These are phyloP conservation scores for Dimocarpus longan DNA, from an alignment of 345 rosid species.

Conservation along the genomic window DNA sequence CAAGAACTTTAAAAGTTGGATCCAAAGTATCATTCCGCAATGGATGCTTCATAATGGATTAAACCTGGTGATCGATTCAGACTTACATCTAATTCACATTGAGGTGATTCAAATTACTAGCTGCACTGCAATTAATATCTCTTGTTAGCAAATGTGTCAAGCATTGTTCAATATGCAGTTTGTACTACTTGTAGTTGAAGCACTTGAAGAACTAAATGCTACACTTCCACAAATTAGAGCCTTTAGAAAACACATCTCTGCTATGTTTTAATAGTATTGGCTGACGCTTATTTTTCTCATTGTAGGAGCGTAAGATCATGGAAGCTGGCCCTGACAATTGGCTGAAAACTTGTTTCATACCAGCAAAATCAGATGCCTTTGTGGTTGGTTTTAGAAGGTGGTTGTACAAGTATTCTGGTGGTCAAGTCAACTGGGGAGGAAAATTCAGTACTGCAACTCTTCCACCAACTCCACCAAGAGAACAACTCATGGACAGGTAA, in stretches of 20 bases:
- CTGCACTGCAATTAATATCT: too few relatives aligned
- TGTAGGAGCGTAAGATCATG: constrained; percentile 75
- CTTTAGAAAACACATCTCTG: not conserved
- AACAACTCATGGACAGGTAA: constrained; percentile 84
- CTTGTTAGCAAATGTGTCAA: too few relatives aligned
- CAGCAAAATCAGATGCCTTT: constrained; percentile 73
- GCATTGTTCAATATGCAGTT: too few relatives aligned
- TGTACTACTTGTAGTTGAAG: not conserved
- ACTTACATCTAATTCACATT: constrained; percentile 79
- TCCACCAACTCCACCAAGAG: constrained; percentile 78
- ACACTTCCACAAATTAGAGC: not conserved
- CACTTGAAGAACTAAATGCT: too few relatives aligned
- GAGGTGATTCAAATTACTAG: constrained; percentile 49
- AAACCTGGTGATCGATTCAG: constrained; percentile 82
- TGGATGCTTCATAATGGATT: constrained; percentile 82
- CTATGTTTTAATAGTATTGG: not conserved
- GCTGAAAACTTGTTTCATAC: constrained; percentile 82
- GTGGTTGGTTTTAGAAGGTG: constrained; percentile 81
- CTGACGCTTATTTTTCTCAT: constrained; percentile 13
- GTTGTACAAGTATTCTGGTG: constrained; percentile 62
- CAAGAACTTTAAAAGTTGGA: constrained; percentile 62
- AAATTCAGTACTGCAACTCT: constrained; percentile 52
- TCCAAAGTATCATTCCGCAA: constrained; percentile 70
- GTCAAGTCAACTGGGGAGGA: constrained; percentile 75
- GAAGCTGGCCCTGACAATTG: constrained; percentile 71